phyloP scores from a whole-genome alignment of 345 rosid genomes.

The Kandelia obovata region DNA sequence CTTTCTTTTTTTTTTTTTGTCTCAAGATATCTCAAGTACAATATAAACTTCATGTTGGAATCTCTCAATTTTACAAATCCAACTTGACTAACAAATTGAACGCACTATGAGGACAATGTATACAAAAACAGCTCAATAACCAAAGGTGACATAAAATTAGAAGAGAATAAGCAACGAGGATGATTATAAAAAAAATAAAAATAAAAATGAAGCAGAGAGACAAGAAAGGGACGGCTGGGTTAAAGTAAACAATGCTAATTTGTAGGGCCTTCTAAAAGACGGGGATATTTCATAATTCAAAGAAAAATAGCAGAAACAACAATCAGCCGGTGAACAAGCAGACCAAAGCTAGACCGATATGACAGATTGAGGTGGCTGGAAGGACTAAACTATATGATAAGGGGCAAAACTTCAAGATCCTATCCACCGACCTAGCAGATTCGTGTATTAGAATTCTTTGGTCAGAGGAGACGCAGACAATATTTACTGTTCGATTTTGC shows the following conservation, averaged over 20 bases:
- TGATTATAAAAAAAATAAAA: neutral
- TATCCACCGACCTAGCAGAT: conserved; percentile 33
- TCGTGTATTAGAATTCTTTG: neutral
- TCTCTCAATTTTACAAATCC: no score
- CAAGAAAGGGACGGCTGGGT: conserved; percentile 2
- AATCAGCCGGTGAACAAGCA: neutral
- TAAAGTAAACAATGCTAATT: neutral
- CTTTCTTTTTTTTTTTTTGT: no score
- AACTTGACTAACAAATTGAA: no score
- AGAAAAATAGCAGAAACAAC: neutral
- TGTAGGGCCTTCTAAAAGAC: conserved; percentile 14
- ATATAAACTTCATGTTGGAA: no score
- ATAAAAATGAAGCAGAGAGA: neutral
- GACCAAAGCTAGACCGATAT: neutral
- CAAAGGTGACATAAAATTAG: no score
- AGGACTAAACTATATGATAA: neutral
- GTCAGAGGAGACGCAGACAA: neutral
- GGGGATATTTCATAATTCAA: neutral
- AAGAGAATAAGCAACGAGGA: no score
- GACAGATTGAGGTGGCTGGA: neutral
- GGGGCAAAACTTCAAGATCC: conserved; percentile 17
- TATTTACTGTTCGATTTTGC: neutral
- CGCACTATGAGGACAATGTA: no score
- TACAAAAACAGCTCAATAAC: no score
- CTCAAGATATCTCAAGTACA: no score